Percentiles rank a stretch among this genome's conserved stretches.
These are phyloP conservation scores for Backusella luteola DNA, from an alignment of 192 early-diverging fungal genomes.

Conservation along the genomic window DNA sequence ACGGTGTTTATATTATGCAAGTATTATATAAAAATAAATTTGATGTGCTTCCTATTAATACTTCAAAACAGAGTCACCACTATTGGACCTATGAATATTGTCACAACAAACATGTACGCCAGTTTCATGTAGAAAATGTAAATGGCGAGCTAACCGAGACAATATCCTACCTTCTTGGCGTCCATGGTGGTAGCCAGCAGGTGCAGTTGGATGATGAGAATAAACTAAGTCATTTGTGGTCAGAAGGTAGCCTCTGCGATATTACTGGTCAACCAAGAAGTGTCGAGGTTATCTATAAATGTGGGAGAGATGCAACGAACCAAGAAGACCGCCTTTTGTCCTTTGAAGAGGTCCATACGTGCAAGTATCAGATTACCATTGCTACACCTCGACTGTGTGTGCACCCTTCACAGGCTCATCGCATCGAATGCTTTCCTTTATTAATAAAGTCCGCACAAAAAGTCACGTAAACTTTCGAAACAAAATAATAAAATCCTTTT, in stretches of 20 bases:
- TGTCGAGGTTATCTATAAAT: constrained; percentile 56
- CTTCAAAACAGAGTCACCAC: constrained; percentile 22
- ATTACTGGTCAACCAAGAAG: constrained; percentile 63
- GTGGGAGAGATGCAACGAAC: background rate
- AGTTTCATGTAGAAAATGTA: constrained; percentile 25
- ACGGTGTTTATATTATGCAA: constrained; percentile 47
- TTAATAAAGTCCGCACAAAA: background rate
- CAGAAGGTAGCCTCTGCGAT: constrained; percentile 72
- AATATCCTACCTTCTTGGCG: constrained; percentile 9
- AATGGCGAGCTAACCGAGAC: constrained; percentile 3
- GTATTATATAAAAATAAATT: background rate
- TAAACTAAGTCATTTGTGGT: constrained; percentile 72
- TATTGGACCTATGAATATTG: constrained; percentile 92
- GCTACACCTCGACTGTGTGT: constrained; percentile 72
- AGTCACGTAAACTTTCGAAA: background rate
- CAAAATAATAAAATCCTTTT: background rate
- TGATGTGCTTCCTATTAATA: background rate
- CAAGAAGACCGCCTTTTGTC: constrained; percentile 56
- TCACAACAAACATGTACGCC: constrained; percentile 43
- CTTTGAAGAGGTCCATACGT: constrained; percentile 64
- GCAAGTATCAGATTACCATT: constrained; percentile 76
- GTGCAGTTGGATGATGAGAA: constrained; percentile 42
- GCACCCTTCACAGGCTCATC: constrained; percentile 43
- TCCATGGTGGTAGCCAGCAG: background rate
- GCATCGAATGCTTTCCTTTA: constrained; percentile 58